Percentiles rank a stretch among this genome's conserved stretches.
phyloP scores from a whole-genome alignment of 106 monocot species.

The Cymbidium sinense region DNA sequence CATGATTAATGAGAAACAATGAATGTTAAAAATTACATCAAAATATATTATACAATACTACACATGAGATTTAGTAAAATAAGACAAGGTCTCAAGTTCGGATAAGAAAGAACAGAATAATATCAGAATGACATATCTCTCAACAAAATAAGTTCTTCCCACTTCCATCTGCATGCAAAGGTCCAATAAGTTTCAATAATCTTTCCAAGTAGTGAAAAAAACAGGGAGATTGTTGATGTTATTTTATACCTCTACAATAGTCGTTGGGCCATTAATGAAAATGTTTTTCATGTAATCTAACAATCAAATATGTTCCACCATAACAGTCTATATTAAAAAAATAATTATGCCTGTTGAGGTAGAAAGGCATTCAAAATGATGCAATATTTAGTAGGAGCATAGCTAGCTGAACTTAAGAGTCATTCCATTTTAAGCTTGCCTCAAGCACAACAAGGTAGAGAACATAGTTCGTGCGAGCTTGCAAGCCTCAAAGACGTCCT shows the following conservation, averaged over 20 bases:
- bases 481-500: background rate
- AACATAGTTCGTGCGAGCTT: background rate
- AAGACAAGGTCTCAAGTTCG: background rate
- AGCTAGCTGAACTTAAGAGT: background rate
- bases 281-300: background rate
- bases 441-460: background rate
- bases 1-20: background rate
- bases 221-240: background rate
- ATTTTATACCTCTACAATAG: background rate
- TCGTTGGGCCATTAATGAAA: background rate
- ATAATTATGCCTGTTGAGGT: background rate
- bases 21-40: background rate
- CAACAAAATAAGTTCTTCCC: background rate
- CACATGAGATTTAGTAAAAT: background rate
- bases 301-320: background rate
- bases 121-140: background rate
- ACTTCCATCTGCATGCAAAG: background rate
- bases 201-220: background rate
- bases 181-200: background rate
- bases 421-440: background rate
- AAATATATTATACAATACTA: background rate
- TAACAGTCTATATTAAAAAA: background rate
- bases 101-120: background rate
- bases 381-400: background rate
- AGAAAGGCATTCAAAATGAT: background rate